Conservation (phyloP, 1,139 yeast genomes). For the Tardiomyces digboiensis region DNA sequence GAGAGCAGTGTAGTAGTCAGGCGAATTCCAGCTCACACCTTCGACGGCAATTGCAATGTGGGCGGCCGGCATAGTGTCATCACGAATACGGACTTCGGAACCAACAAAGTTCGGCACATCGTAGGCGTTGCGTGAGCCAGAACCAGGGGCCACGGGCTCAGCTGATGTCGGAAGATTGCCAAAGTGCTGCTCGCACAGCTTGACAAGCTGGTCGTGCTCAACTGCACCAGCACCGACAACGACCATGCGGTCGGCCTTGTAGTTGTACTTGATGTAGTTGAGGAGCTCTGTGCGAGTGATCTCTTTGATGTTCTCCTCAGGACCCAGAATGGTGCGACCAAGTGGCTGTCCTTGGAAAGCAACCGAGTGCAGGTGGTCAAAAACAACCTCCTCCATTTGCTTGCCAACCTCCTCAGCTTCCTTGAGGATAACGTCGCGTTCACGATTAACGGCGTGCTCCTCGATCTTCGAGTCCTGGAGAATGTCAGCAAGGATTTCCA, state of each 20-base stretch:
- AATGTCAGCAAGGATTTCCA: constrained; percentile 84
- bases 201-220: constrained; percentile 74
- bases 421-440: constrained; percentile 90
- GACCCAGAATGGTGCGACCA: constrained; percentile 97
- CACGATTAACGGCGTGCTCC: constrained; percentile 81
- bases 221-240: constrained; percentile 94
- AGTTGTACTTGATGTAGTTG: constrained; percentile 73
- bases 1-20: constrained; percentile 90
- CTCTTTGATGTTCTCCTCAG: constrained; percentile 76
- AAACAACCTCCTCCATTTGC: constrained; percentile 96
- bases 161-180: constrained; percentile 65
- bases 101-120: constrained; percentile 77
- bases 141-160: constrained; percentile 57
- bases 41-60: constrained; percentile 95
- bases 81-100: constrained; percentile 79
- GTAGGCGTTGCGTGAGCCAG: constrained; percentile 46
- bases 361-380: constrained; percentile 92
- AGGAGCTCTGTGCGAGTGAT: constrained; percentile 70
- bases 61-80: constrained; percentile 76
- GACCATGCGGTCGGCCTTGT: constrained; percentile 97
- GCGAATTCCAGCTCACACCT: constrained; percentile 96
- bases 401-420: constrained; percentile 98
- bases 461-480: constrained; percentile 81
- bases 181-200: constrained; percentile 65
- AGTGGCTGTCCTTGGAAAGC: constrained; percentile 87